Conservation (phyloP, 225 moss, liverwort and hornwort genomes). For the Physcomitrellopsis africana region DNA sequence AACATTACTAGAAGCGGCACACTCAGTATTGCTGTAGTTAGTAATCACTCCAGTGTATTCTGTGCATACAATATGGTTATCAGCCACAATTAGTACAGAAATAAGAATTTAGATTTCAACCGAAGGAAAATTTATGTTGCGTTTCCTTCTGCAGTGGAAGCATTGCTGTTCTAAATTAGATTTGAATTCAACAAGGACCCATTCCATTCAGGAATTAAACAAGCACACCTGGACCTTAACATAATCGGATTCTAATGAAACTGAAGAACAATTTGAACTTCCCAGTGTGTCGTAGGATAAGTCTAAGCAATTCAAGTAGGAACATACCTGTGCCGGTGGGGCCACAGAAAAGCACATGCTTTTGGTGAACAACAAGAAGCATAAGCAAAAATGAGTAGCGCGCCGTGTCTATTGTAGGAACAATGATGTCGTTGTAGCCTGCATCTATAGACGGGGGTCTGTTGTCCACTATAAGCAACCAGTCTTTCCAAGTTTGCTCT, state of each 20-base stretch:
- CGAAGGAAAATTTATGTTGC: not conserved
- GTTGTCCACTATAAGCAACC: constrained; percentile 68
- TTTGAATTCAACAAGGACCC: not conserved
- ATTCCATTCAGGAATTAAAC: not conserved
- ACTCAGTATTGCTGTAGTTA: not conserved
- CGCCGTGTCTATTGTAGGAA: constrained; percentile 79
- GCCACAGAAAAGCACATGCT: constrained; percentile 80
- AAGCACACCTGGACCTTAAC: not conserved
- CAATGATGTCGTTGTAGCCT: constrained; percentile 77
- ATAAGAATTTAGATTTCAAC: not conserved
- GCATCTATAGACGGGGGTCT: constrained; percentile 46
- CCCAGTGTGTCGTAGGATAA: not conserved
- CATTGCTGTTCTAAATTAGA: not conserved
- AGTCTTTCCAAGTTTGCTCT: constrained; percentile 75
- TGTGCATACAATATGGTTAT: not conserved
- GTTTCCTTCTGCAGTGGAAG: not conserved
- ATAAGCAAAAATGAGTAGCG: constrained; percentile 73
- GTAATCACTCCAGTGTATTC: not conserved
- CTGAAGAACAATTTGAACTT: not conserved
- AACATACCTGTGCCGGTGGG: constrained; percentile 81
- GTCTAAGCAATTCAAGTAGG: not conserved
- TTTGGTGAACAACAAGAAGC: constrained; percentile 69
- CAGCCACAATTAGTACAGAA: not conserved
- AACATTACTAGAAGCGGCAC: not conserved
- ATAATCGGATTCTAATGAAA: not conserved